phyloP scores from a whole-genome alignment of 2,329 filamentous ascomycete species.

The Chaetomium sp. region DNA sequence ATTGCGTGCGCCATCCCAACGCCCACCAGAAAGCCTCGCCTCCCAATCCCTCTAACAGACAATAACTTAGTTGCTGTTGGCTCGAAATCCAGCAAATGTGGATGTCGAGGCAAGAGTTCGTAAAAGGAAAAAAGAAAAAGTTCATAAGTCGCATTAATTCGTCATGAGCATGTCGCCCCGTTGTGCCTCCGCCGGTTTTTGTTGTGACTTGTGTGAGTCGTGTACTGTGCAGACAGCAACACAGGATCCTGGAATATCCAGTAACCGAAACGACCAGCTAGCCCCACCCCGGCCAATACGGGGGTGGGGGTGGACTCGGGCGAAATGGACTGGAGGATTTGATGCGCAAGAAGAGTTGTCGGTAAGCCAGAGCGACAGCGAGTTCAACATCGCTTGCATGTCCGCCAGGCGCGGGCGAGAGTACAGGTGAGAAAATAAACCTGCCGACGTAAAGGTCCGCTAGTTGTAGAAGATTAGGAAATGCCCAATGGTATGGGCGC shows the following conservation, averaged over 20 bases:
- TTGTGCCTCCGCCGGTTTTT: slow-evolving; percentile 12
- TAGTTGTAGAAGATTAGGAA: slow-evolving; percentile 17
- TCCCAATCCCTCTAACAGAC: not conserved
- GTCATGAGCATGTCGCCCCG: slow-evolving; percentile 13
- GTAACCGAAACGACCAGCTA: slow-evolving; percentile 24
- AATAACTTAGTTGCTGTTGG: not conserved
- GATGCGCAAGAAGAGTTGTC: slow-evolving; percentile 21
- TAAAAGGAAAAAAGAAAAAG: slow-evolving; percentile 18
- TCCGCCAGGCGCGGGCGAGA: not conserved
- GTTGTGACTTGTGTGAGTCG: slow-evolving; percentile 1
- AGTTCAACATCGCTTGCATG: slow-evolving; percentile 12
- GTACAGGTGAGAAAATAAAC: slow-evolving; percentile 9
- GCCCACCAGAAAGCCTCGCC: slow-evolving; percentile 5
- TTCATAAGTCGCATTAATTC: slow-evolving; percentile 28
- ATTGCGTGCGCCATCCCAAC: slow-evolving; percentile 1
- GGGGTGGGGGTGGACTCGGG: not conserved
- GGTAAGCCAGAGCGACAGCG: slow-evolving; percentile 18
- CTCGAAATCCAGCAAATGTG: slow-evolving; percentile 15
- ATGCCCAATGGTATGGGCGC: slow-evolving; percentile 12
- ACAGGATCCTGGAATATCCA: slow-evolving; percentile 26
- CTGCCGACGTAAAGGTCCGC: slow-evolving; percentile 12
- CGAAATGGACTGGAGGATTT: slow-evolving; percentile 12
- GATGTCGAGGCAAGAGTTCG: slow-evolving; percentile 4
- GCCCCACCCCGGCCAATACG: slow-evolving; percentile 1
- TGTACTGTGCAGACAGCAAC: slow-evolving; percentile 20